Percentiles rank a stretch among this genome's conserved stretches.
Conservation (phyloP, 2,329 filamentous ascomycete genomes). For the Colletotrichum endophyticum region DNA sequence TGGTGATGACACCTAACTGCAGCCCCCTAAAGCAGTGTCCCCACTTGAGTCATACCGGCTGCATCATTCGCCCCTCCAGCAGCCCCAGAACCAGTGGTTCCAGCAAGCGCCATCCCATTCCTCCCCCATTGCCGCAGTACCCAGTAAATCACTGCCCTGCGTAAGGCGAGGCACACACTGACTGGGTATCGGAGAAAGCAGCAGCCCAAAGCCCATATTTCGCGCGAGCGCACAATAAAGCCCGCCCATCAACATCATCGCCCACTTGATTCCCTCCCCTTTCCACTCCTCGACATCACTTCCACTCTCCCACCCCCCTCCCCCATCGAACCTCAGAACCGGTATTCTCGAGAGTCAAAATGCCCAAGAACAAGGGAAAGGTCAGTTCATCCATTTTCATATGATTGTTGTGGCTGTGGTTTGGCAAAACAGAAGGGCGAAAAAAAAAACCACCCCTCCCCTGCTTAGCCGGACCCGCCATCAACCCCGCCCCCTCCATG, state of each 20-base stretch:
- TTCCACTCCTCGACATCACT: conserved; percentile 1
- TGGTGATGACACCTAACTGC: background rate
- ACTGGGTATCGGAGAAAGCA: background rate
- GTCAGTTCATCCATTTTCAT: conserved; percentile 53
- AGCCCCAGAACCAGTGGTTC: background rate
- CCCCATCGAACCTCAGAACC: conserved; percentile 24
- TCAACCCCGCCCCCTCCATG: conserved; percentile 22
- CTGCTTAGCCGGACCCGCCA: conserved; percentile 18
- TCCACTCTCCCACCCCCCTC: conserved; percentile 1
- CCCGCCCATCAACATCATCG: conserved; percentile 1
- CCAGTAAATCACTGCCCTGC: background rate
- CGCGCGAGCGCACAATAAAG: conserved; percentile 19
- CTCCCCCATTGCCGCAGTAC: background rate
- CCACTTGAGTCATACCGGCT: conserved; percentile 18
- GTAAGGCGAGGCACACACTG: background rate
- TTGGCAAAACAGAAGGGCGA: background rate
- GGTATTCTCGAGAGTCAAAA: conserved; percentile 48
- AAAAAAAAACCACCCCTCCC: conserved; percentile 11
- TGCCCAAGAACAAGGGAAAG: conserved; percentile 99
- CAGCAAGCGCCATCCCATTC: background rate
- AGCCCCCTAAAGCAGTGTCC: background rate
- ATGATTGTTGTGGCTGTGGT: background rate
- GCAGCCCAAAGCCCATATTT: conserved; percentile 5
- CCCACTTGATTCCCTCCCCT: background rate
- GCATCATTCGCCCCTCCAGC: conserved; percentile 12